Conservation (phyloP, 306 rosid species). For the Erythrophleum fordii region DNA sequence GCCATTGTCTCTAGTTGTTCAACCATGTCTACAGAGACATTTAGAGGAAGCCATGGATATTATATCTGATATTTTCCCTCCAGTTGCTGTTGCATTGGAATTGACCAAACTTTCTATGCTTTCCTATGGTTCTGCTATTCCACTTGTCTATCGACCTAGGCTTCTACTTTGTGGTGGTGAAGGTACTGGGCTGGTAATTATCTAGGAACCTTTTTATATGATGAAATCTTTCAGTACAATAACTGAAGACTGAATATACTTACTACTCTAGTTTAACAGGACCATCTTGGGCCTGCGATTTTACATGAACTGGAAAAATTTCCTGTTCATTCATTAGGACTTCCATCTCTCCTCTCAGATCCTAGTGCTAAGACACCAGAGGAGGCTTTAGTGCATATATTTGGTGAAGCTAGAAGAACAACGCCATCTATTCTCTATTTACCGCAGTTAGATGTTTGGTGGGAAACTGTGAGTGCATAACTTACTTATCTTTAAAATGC, state of each 20-base stretch:
- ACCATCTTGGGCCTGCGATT: conserved; percentile 99
- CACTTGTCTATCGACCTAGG: conserved; percentile 93
- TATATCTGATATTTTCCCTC: conserved; percentile 78
- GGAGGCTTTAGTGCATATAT: conserved; percentile 96
- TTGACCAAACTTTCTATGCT: conserved; percentile 88
- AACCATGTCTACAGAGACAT: conserved; percentile 82
- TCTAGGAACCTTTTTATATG: conserved; percentile 51
- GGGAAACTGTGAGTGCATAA: conserved; percentile 87
- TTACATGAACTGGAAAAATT: conserved; percentile 96
- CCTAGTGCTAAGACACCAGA: conserved; percentile 99
- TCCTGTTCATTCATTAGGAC: conserved; percentile 94
- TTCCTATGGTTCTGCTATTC: conserved; percentile 89
- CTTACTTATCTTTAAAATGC: conserved; percentile 14
- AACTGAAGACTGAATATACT: conserved; percentile 76
- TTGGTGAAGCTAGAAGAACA: conserved; percentile 96
- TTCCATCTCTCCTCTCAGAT: conserved; percentile 93
- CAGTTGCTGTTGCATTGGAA: conserved; percentile 65
- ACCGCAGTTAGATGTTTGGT: conserved; percentile 95
- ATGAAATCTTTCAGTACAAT: conserved; percentile 30
- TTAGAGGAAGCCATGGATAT: conserved; percentile 69
- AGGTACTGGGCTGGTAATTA: conserved; percentile 95
- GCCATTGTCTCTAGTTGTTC: conserved; percentile 90
- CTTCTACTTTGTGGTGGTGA: conserved; percentile 91
- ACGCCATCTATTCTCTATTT: conserved; percentile 93
- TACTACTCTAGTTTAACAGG: conserved; percentile 99